Evolutionary conservation across 23 red algal species (phyloP), one percentile per base, ranked within the genome.

Genomic region (Chondrus crispus): DNA sequence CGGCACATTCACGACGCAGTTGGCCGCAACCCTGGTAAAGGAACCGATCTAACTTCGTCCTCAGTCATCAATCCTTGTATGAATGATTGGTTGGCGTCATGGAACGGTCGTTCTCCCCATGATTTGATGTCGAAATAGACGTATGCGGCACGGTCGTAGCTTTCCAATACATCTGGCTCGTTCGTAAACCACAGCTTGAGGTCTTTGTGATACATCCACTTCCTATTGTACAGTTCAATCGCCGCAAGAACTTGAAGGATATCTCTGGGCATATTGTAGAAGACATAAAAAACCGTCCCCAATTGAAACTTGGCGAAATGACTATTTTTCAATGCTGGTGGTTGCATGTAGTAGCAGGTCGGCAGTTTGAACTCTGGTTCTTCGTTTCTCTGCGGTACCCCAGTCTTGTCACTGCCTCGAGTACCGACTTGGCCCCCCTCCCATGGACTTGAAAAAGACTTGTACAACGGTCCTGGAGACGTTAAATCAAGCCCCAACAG

Each of bases 91-190:
- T 71, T 95, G 24, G 94, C 90, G 46, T 96, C 94, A 75, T 91
- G 90, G 78, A 96, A 99, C 46, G 94, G 94, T 57, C 87, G 88
- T 64, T 88, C 52, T 24, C 89, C 91, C 97, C 97, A 99, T 46
- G 69, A 82, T 41, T 92, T 94, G 41, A 99, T 90, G 86, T 99
- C 97, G 63, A 99, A 99, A 64, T 99, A 99, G 32, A 96, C 85
- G 68, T 95, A 96, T 35, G 86, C 80, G 44, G 81, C 93, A 36
- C 91, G 64, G 58, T 95, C 91, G 46, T 93, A 95, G 43, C 76
- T 80, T 22, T 52, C 50, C 10, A 54, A 62, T 24, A 60, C 60
- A 14, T 90, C 92, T 44, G 93, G 54, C 10, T 85, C 88, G 41
- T 74, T 63, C 20, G 39, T 46, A 69, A 99, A 99, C 97, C 97